Evolutionary conservation across 257 asterid species (phyloP).

Genomic region (Orobanche coerulescens): DNA sequence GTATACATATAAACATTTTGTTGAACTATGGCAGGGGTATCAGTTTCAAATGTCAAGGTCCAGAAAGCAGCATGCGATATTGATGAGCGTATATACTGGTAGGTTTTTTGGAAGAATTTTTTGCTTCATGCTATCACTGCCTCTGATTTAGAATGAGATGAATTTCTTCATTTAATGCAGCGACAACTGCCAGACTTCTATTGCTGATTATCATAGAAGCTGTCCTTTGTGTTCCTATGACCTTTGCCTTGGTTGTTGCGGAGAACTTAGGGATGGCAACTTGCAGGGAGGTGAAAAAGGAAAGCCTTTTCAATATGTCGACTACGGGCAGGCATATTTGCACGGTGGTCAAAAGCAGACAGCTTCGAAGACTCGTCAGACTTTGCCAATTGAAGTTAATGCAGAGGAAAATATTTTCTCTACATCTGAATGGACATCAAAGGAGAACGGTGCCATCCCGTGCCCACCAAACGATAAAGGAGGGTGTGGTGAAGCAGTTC

Average conservation of each 20-base stretch:
- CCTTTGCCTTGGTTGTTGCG: constrained; percentile 62
- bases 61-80: constrained; percentile 9
- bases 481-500: constrained; percentile 40
- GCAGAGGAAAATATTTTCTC: background rate
- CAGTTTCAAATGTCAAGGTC: constrained; percentile 30
- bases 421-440: constrained; percentile 5
- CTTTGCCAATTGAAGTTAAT: background rate
- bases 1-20: background rate
- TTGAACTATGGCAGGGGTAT: constrained; percentile 32
- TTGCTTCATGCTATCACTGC: background rate
- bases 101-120: constrained; percentile 9
- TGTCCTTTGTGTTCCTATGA: constrained; percentile 53
- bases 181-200: constrained; percentile 46
- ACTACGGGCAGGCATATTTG: constrained; percentile 40
- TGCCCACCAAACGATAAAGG: constrained; percentile 40
- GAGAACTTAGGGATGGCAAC: constrained; percentile 45
- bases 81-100: constrained; percentile 50
- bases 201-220: constrained; percentile 51
- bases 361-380: background rate
- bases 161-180: constrained; percentile 29
- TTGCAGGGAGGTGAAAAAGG: constrained; percentile 37
- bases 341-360: constrained; percentile 29
- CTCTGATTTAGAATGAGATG: background rate
- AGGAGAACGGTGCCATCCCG: constrained; percentile 36
- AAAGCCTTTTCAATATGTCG: constrained; percentile 18